Evolutionary conservation across 192 early-diverging fungal genomes (phyloP), one percentile per base, ranked within the genome.

Genomic region (Mortierella hygrophila): DNA sequence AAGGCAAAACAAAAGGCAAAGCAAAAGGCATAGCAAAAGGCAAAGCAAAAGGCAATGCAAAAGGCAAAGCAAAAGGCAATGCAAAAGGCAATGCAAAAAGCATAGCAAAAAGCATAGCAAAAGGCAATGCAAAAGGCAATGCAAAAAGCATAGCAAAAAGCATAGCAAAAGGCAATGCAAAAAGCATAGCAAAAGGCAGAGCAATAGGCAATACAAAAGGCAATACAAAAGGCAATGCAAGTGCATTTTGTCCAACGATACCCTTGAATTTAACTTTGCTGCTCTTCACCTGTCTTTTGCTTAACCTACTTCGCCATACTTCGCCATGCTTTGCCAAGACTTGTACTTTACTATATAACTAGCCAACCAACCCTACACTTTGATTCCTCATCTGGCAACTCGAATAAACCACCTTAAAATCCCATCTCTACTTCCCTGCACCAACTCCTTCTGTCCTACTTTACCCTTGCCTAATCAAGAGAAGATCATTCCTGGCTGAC

Each of bases 1-100:
- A 37, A 38, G 74, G 74, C 74, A 60, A 52, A 2, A 49, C 46
- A 74, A 74, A 35, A 74, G 72, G 72, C 46, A 47, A 41, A 11
- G 72, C 44, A 73, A 73, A 54, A 73, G 72, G 72, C 72, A 73
- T 1, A 52, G 47, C 47, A 74, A 74, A 29, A 73, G 29, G 72
- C 72, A 73, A 11, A 37, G 72, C 72, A 73, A 73, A 32, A 73
- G 71, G 44, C 42, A 74, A 37, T 54, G 49, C 49, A 74, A 74
- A 38, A 75, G 38, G 69, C 38, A 70, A 41, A 44, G 16, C 37
- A 35, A 70, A 70, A 40, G 23, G 69, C 37, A 23, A 70, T 44
- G 21, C 37, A 35, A 70, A 72, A n/a, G 42, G 70, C 40, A 11
- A n/a, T 16, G 42, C 40, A 38, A 72, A 72, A 42, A 10, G 70